phyloP scores from a whole-genome alignment of 1,139 yeast genomes.

The Lizanozyma gosingica region DNA sequence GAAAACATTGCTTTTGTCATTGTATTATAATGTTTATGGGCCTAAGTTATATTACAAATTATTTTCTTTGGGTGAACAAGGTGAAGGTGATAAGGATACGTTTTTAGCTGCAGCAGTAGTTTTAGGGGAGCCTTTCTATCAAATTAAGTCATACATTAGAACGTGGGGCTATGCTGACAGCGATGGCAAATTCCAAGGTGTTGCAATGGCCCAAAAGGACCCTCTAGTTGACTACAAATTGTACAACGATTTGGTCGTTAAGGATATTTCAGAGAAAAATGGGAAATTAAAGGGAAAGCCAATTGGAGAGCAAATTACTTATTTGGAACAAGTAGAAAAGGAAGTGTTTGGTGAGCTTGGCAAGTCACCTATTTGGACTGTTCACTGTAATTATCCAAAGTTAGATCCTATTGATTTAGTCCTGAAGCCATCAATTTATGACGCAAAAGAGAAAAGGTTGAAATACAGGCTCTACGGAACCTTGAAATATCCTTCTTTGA shows the following conservation, averaged over 20 bases:
- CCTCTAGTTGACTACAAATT: constrained; percentile 21
- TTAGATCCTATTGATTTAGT: constrained; percentile 24
- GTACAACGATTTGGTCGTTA: constrained; percentile 10
- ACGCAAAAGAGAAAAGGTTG: constrained; percentile 15
- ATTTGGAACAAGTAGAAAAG: constrained; percentile 11
- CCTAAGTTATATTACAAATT: constrained; percentile 47
- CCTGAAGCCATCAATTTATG: constrained; percentile 19
- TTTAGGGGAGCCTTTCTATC: constrained; percentile 40
- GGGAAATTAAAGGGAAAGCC: constrained; percentile 3
- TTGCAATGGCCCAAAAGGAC: constrained; percentile 33
- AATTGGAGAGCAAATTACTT: constrained; percentile 15
- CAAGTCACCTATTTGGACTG: constrained; percentile 17
- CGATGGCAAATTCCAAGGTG: constrained; percentile 21
- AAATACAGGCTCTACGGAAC: constrained; percentile 24
- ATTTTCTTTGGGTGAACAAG: constrained; percentile 50
- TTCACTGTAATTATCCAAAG: constrained; percentile 34
- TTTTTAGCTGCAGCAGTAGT: constrained; percentile 49
- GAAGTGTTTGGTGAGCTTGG: constrained; percentile 11
- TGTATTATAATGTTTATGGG: constrained; percentile 53
- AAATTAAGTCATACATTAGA: constrained; percentile 31
- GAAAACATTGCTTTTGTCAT: constrained; percentile 39
- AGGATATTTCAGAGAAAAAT: constrained; percentile 1
- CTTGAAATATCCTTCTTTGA: constrained; percentile 11
- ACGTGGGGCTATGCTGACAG: constrained; percentile 25
- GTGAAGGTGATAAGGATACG: constrained; percentile 66